Evolutionary conservation across 192 early-diverging fungal species (phyloP).

Genomic region (Gonapodya sp.): DNA sequence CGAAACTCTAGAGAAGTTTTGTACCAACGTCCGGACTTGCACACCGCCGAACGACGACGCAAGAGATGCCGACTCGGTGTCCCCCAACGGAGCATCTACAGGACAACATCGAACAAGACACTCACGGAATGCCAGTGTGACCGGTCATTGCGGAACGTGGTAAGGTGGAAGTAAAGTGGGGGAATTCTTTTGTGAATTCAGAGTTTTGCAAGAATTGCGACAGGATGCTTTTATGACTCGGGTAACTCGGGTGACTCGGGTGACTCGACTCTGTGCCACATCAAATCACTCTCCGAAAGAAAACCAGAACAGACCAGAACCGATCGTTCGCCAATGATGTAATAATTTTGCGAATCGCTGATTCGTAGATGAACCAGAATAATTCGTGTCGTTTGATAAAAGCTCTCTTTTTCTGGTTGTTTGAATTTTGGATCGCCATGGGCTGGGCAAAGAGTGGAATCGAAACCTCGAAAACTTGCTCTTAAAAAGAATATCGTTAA

Average conservation of each 20-base stretch:
- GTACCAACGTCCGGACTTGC: background rate
- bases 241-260: background rate
- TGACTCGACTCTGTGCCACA: conserved; percentile 3
- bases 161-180: background rate
- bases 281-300: no score
- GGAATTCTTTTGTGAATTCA: background rate
- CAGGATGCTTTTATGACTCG: background rate
- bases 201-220: background rate
- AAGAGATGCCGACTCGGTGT: background rate
- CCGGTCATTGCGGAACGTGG: no score
- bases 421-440: no score
- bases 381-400: no score
- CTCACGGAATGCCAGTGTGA: background rate
- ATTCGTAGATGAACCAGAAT: no score
- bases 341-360: no score
- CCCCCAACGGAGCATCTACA: background rate
- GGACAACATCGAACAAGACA: background rate
- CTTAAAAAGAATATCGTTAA: no score
- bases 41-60: background rate
- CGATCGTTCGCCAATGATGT: no score
- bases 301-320: no score
- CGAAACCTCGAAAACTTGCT: no score
- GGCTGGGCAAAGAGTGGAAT: no score
- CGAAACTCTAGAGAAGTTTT: background rate
- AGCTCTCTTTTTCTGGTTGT: no score